Base-by-base conservation (phyloP, 805 yeast species). In the Candida maesae region DNA sequence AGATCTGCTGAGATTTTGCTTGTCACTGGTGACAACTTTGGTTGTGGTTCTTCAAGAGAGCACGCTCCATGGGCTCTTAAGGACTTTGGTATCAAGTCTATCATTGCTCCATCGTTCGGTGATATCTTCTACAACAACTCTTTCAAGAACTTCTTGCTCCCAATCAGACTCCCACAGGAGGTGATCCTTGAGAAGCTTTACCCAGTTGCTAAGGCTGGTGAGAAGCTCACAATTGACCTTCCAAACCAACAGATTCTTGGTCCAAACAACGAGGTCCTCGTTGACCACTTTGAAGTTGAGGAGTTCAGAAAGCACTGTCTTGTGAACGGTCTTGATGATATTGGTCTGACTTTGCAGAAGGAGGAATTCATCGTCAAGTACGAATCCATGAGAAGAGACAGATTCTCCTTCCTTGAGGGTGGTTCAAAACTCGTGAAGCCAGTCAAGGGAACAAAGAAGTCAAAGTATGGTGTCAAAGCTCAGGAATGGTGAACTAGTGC, bases 11-110 rank as follows among this genome's bases (percentile, higher is more conserved):
- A 84, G 65, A 82, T 91, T 53, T 71, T 93, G 51, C 83, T 91
- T 53, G 95, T 89, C 45, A 80, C 95, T 32, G 99, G 99, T 64
- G 95, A 87, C 62, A 93, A 93, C 73, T 93, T 93, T 62, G 99
- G 99, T 52, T 93, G 99, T 72, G 99, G 99, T 58, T 90, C 97
- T 30, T 90, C 97, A 2, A 87, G 99, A 76, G 99, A 93, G 67
- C 99, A 93, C 60, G 99, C 99, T 25, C 98, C 99, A 44, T 93
- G 99, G 99, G 98, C 99, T 2, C 75, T 93, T 52, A 90, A 89
- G 58, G 99, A 93, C 68, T 93, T 93, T 59, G 99, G 99, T 66
- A 89, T 93, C 65, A 83, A 85, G 65, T 83, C 91, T 49, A 85
- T 93, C 59, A 90, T 93, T 64, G 98, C 98, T 6, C 99, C 98